Conservation (phyloP, 257 asterid genomes). For the Solanum lycopersicoides region DNA sequence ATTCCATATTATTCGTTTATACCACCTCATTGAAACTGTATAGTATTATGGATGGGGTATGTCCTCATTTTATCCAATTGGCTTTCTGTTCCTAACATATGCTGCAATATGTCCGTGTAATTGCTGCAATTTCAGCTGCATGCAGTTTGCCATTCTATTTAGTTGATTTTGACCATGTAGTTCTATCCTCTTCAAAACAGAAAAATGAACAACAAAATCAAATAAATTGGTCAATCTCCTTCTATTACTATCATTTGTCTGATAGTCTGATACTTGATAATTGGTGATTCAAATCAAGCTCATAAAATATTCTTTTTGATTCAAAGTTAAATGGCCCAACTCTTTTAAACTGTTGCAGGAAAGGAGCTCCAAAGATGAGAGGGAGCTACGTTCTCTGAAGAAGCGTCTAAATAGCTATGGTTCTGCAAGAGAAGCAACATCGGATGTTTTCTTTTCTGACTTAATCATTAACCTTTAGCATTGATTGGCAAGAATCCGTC, state of each 20-base stretch:
- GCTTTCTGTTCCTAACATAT: not conserved
- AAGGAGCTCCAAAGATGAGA: constrained; percentile 47
- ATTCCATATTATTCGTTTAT: not conserved
- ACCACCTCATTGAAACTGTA: not conserved
- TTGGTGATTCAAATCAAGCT: not conserved
- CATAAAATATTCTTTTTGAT: not conserved
- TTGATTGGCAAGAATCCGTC: not conserved
- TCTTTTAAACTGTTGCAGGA: constrained; percentile 29
- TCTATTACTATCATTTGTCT: not conserved
- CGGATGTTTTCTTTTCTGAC: constrained; percentile 58
- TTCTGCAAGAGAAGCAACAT: constrained; percentile 72
- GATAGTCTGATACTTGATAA: not conserved
- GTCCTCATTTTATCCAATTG: not conserved
- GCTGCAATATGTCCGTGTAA: not conserved
- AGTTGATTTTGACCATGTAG: not conserved
- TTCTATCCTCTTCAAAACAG: not conserved
- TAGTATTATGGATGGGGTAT: not conserved
- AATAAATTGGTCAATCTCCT: not conserved
- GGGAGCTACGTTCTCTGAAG: constrained; percentile 68
- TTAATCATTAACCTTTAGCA: constrained; percentile 19
- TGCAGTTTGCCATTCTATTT: not conserved
- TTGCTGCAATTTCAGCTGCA: not conserved
- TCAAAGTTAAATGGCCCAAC: not conserved
- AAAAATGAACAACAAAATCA: not conserved
- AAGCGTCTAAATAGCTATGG: constrained; percentile 48